Base-by-base conservation (phyloP, 164 flowering plant genomes). In the Nymphaea thermarum region DNA sequence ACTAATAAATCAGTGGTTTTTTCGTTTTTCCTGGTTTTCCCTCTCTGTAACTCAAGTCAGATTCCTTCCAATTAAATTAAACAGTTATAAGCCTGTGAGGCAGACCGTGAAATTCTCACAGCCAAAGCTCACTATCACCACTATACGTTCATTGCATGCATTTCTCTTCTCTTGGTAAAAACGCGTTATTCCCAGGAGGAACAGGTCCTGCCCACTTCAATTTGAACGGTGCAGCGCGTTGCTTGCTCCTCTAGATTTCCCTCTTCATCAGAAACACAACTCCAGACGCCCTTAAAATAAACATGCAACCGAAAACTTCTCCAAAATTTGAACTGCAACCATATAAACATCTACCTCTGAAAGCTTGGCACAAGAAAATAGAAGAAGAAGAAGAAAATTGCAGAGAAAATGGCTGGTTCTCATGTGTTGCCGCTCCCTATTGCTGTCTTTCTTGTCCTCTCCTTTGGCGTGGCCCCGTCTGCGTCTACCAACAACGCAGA, bases 371-470 rank as follows among this genome's bases (percentile, higher is more conserved):
- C 57, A 51, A 51, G 14, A 2, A 51, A 15, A 10, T 3, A 15
- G 14, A 51, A 10, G 14, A 8, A 51, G 57, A 51, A 15, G 14
- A 51, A 51, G 57, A 51, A 51, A 51, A 1, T 15, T 2, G 12
- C 5, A 51, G 14, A 15, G 14, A 51, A 51, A 15, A 60, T 68
- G 65, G 42, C 42, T 61, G 4, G 25, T 15, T 53, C 12, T 36
- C 15, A 8, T 43, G 36, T 1, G 36, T 43, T 42, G 11, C 59
- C 44, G 36, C 44, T 68, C 65, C 15, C 64, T 65, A 43, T 66
- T 51, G 42, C 66, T 47, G n/a, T 73, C 15, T 6, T 18, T 17
- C 62, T 72, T 18, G 55, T 59, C 16, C 44, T 74, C 42, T 42
- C 43, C 55, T 15, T 68, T 65, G 42, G 17, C 11, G 47, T 42